Base-by-base conservation (phyloP, 2,329 filamentous ascomycete species). In the Aspergillus novofumigatus region DNA sequence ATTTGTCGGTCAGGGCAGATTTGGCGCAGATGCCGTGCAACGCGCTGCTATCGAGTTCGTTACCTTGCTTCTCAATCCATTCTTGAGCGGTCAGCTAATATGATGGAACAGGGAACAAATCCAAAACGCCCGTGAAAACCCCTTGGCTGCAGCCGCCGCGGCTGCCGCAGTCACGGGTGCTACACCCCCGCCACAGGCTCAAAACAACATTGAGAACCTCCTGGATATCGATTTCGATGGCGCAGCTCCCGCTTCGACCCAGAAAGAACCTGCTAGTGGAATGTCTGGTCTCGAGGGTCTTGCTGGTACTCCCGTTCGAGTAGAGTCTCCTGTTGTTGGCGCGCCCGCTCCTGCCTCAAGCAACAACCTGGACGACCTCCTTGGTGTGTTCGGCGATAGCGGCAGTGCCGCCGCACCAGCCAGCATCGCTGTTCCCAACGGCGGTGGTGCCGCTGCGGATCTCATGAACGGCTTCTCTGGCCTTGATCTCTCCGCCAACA, bases 171-270 rank as follows among this genome's bases (percentile, higher is more conserved):
- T 83, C 29, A 76, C 77, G 41, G 81, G 83, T 56, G 83, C 82
- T 55, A 76, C 84, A 29, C 75, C 80, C 1, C 70, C 79, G 26
- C 63, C 71, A 20, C 73, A 75, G 60, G 69, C 82, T 6, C 88
- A 92, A 72, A 89, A 77, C 78, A 97, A 96, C 67, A 83, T 93
- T 62, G 94, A 99, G 75, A 99, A 97, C 72, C 81, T 99, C 21
- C 83, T 99, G 55, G 94, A 99, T 68, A 96, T 96, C 67, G 92
- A 96, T 74, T 96, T 96, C 70, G 94, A 97, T 69, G 94, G 93
- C 26, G 89, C 90, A 2, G 92, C 90, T 2, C 93, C 93, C 3
- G 93, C 94, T n/a, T 93, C 90, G 11, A 82, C 91, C 52, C 89
- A 92, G 63, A 83, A 84, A 55, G 80, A 86, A 61, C 82, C 85